These are phyloP conservation scores for Clathrus columnatus DNA, from an alignment of 768 basidiomycete genomes.

Conservation along the genomic window DNA sequence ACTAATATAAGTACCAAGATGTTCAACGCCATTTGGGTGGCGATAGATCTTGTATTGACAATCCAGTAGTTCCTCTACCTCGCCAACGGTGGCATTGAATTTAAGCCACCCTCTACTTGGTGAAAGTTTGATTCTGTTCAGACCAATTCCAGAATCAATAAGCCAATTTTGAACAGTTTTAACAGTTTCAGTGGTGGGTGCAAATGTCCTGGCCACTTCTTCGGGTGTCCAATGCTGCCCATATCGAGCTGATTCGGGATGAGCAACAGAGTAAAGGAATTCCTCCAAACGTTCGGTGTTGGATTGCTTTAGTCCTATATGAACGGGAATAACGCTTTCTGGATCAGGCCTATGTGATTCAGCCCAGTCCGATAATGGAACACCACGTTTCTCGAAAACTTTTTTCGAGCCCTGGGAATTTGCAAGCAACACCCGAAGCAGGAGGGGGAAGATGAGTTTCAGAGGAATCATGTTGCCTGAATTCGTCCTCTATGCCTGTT, in stretches of 20 bases:
- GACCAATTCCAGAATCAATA: slow-evolving; percentile 29
- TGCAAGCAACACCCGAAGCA: neutral
- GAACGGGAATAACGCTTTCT: slow-evolving; percentile 34
- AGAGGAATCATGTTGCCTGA: neutral
- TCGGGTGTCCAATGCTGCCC: slow-evolving; percentile 41
- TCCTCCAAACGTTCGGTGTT: slow-evolving; percentile 39
- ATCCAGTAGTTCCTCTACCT: slow-evolving; percentile 13
- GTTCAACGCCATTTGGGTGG: slow-evolving; percentile 10
- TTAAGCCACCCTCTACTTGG: slow-evolving; percentile 17
- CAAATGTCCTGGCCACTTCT: slow-evolving; percentile 36
- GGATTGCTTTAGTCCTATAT: slow-evolving; percentile 39
- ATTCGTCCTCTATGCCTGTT: neutral
- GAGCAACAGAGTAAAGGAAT: slow-evolving; percentile 38
- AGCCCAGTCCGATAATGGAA: slow-evolving; percentile 34
- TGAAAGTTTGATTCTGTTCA: slow-evolving; percentile 30
- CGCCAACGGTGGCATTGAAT: slow-evolving; percentile 11
- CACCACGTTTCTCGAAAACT: slow-evolving; percentile 27
- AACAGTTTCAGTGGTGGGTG: slow-evolving; percentile 34
- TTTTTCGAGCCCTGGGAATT: neutral
- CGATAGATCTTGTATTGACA: slow-evolving; percentile 13
- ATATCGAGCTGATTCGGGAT: slow-evolving; percentile 42
- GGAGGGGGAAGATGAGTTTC: neutral
- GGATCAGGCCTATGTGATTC: slow-evolving; percentile 28
- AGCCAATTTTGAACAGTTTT: slow-evolving; percentile 38
- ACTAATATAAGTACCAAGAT: neutral